These are phyloP conservation scores for Prototheca cutis DNA, from an alignment of 163 green algal species.

Conservation along the genomic window DNA sequence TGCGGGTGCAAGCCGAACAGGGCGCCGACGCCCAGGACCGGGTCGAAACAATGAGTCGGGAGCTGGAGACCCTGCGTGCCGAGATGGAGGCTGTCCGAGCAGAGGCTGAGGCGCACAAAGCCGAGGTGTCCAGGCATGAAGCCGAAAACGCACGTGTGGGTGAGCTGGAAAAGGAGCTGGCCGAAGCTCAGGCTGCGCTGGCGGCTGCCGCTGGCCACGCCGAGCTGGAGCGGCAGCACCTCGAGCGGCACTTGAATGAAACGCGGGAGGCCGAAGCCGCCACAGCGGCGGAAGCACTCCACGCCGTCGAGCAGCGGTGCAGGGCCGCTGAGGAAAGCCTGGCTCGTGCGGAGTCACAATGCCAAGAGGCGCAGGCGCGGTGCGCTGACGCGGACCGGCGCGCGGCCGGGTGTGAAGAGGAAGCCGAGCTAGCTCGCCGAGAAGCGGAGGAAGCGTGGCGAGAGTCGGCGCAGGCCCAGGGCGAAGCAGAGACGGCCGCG, in stretches of 20 bases:
- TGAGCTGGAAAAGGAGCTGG: background rate
- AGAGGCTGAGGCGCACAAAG: too few species aligned
- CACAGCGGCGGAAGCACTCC: background rate
- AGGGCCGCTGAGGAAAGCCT: too few species aligned
- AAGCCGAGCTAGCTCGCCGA: background rate
- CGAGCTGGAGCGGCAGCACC: background rate
- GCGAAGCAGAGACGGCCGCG: background rate
- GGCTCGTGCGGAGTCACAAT: too few species aligned
- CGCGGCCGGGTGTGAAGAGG: background rate
- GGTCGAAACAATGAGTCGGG: background rate
- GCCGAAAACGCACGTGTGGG: too few species aligned
- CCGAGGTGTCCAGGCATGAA: too few species aligned
- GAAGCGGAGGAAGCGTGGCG: background rate
- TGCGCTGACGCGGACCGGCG: background rate
- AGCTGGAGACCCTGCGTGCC: slow-evolving; percentile 3
- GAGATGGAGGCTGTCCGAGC: background rate
- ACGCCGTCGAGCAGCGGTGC: background rate
- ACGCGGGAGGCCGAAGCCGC: background rate
- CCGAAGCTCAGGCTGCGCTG: background rate
- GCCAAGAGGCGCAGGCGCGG: background rate
- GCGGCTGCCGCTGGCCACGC: background rate
- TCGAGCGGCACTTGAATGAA: background rate
- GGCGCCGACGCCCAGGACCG: background rate
- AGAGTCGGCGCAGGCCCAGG: background rate
- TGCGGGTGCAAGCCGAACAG: background rate